Base-by-base conservation (phyloP, 164 flowering plant genomes). In the Umbilicus rupestris region DNA sequence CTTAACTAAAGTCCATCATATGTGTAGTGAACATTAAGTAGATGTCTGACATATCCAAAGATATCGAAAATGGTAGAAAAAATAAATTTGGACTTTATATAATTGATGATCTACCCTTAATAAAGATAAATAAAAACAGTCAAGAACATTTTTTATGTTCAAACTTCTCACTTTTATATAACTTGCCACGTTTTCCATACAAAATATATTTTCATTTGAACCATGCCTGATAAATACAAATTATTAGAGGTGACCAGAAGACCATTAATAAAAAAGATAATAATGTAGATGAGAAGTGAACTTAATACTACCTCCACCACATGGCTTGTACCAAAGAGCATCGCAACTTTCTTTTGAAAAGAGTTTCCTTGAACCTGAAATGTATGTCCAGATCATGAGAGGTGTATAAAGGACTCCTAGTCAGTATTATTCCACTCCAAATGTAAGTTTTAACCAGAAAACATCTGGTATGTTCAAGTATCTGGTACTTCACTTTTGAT, bases 331-430 rank as follows among this genome's bases (percentile, higher is more conserved):
- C 99, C 99, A 75, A 95, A 83, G 39, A 95, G 83, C 45, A 76
- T 77, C 50, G 84, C 67, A 39, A 85, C 76, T 81, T 90, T 95
- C 85, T 95, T 95, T 66, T 88, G 89, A 77, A 95, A 95, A 67
- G 99, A 95, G 71, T 95, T 90, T 73, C 98, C 99, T 66, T 82
- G 89, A 67, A 82, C 89, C 99, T 95, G 84, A 60, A 67, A 29
- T 64, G 15, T 55, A 70, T 2, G 29, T 37, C 0, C 29, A 63
- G 15, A 55, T 10, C 9, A 55, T n/a, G n/a, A 55, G 30, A 29
- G 22, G 26, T 15, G 60, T 11, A 6, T 11, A 55, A 24, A 55
- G 37, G 37, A 35, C 37, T 35, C n/a, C n/a, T n/a, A n/a, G n/a
- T n/a, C n/a, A n/a, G n/a, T n/a, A n/a, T n/a, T n/a, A n/a, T n/a